These are phyloP conservation scores for Arabis hirsuta DNA, from an alignment of 345 rosid genomes.

Conservation along the genomic window DNA sequence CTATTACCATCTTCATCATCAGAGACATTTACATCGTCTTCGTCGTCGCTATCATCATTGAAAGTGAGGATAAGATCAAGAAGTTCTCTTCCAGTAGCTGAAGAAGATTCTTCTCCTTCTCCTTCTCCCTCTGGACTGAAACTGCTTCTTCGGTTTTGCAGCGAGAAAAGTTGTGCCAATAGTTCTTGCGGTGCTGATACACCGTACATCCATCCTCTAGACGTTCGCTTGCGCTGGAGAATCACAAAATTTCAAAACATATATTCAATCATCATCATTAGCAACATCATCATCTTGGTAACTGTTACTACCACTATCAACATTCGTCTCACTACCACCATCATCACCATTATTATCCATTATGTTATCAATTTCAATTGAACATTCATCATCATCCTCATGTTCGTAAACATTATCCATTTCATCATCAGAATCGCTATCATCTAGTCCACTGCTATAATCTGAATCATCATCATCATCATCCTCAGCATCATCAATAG, in stretches of 20 bases:
- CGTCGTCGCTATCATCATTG: constrained; percentile 39
- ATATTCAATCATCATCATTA: constrained; percentile 45
- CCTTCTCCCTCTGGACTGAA: constrained; percentile 41
- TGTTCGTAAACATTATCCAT: constrained; percentile 27
- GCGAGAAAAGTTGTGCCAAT: constrained; percentile 58
- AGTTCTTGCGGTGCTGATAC: constrained; percentile 53
- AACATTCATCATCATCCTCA: constrained; percentile 36
- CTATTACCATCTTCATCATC: constrained; percentile 50
- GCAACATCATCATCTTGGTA: constrained; percentile 32
- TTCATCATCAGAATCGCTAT: constrained; percentile 32
- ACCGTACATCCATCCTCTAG: constrained; percentile 60
- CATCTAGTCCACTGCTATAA: constrained; percentile 32
- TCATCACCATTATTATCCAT: constrained; percentile 29
- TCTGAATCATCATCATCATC: constrained; percentile 26
- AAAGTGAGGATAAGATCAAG: constrained; percentile 54
- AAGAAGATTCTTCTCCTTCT: constrained; percentile 61
- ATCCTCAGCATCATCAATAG: constrained; percentile 37
- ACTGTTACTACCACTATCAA: constrained; percentile 26
- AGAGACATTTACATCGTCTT: constrained; percentile 48
- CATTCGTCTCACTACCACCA: constrained; percentile 22
- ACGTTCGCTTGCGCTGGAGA: constrained; percentile 63
- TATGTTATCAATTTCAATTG: constrained; percentile 13
- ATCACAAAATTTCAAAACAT: constrained; percentile 49
- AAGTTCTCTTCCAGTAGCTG: constrained; percentile 49
- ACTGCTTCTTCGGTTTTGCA: constrained; percentile 45